Evolutionary conservation across 2,329 filamentous ascomycete species (phyloP), one percentile per base, ranked within the genome.

Genomic region (Lithohypha guttulata): DNA sequence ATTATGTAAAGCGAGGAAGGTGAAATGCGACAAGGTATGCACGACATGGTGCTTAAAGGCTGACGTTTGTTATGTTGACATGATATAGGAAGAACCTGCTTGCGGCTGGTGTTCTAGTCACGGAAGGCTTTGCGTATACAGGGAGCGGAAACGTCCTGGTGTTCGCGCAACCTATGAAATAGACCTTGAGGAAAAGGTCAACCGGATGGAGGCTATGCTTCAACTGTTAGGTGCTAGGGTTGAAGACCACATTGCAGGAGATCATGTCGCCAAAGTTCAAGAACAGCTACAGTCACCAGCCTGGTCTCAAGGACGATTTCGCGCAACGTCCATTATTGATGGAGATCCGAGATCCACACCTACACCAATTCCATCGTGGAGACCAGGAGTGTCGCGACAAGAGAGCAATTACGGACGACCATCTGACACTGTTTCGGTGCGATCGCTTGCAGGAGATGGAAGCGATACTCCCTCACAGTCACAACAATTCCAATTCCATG

Each of bases 21-120:
- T 65, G 44, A 63, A 63, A 49, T 65, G 62, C 46, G 63, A 75
- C 51, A 68, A 71, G 41, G n/a, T n/a, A n/a, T n/a, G n/a, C n/a
- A n/a, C n/a, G n/a, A n/a, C n/a, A n/a, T n/a, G n/a, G n/a, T n/a
- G n/a, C n/a, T n/a, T n/a, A n/a, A n/a, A n/a, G n/a, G n/a, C n/a
- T n/a, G n/a, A n/a, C n/a, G n/a, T n/a, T n/a, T n/a, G n/a, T n/a
- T n/a, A n/a, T n/a, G n/a, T n/a, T n/a, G n/a, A n/a, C n/a, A n/a
- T n/a, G n/a, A n/a, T n/a, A n/a, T n/a, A n/a, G n/a, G 62, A 64
- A 22, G 70, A 74, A 50, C 71, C 71, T 2, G 69, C 70, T n/a
- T 83, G 79, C 58, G 77, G 77, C 15, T 83, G 79, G 79, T 84
- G 79, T 55, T 61, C 73, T 34, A 73, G 78, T 35, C 81, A 83